Percentiles rank a stretch among this genome's conserved stretches.
phyloP scores from a whole-genome alignment of 1,284 basidiomycete species.

The Malassezia globosa region DNA sequence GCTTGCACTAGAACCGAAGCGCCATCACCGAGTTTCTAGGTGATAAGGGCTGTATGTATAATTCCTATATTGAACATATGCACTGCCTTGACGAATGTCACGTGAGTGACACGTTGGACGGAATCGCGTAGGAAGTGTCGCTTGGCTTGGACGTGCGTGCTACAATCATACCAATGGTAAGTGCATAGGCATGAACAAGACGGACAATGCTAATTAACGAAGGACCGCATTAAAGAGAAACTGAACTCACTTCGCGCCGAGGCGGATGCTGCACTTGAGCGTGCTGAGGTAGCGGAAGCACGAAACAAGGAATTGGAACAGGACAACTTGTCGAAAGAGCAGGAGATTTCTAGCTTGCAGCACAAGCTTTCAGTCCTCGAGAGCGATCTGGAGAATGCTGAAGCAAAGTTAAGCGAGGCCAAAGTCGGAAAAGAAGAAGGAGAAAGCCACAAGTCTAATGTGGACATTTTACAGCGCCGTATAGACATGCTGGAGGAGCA shows the following conservation, averaged over 20 bases:
- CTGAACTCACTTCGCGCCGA: constrained; percentile 64
- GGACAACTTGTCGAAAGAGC: constrained; percentile 68
- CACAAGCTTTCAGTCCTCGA: constrained; percentile 67
- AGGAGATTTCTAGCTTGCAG: constrained; percentile 71
- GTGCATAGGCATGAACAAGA: not conserved
- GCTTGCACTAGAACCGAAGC: too few relatives aligned
- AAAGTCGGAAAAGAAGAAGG: constrained; percentile 64
- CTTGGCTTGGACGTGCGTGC: not conserved
- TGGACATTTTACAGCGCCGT: constrained; percentile 71
- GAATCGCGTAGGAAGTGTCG: not conserved
- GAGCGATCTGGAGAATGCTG: constrained; percentile 63
- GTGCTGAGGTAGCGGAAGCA: constrained; percentile 44
- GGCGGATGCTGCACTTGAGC: constrained; percentile 61
- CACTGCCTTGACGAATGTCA: too few relatives aligned
- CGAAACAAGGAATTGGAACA: constrained; percentile 57
- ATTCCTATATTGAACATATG: too few relatives aligned
- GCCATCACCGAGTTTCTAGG: too few relatives aligned
- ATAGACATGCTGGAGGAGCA: constrained; percentile 87
- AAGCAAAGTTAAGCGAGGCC: constrained; percentile 60
- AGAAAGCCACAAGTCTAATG: constrained; percentile 62
- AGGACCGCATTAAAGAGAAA: constrained; percentile 48
- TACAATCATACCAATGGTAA: constrained; percentile 4
- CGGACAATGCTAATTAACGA: not conserved
- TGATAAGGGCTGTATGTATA: too few relatives aligned
- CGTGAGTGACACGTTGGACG: constrained; percentile 9